A percentile compares a stretch with the other conserved stretches of the same genome.
Conservation (phyloP, 495 filamentous ascomycete species). For the Saxispiralis lemnorum region DNA sequence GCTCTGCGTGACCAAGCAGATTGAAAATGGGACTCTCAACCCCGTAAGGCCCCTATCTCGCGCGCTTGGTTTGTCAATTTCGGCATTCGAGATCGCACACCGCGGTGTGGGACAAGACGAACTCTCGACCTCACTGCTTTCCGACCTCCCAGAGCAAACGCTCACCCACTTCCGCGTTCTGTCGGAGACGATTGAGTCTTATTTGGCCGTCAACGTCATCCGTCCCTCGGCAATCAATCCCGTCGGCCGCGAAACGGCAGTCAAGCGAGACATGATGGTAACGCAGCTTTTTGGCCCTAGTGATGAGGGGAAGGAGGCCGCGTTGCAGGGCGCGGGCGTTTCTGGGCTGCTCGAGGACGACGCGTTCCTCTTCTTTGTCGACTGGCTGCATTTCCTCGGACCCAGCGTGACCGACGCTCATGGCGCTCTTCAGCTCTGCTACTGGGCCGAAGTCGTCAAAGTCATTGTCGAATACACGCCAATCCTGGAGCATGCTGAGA, state of each 20-base stretch:
- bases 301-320: constrained; percentile 28
- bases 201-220: constrained; percentile 22
- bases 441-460: constrained; percentile 79
- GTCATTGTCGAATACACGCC: constrained; percentile 33
- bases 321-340: constrained; percentile 24
- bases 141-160: constrained; percentile 62
- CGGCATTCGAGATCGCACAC: constrained; percentile 79
- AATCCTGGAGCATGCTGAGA: not conserved
- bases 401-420: constrained; percentile 59
- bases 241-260: constrained; percentile 1
- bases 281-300: constrained; percentile 19
- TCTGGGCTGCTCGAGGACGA: constrained; percentile 47
- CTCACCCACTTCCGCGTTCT: constrained; percentile 81
- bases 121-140: constrained; percentile 44
- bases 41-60: constrained; percentile 37
- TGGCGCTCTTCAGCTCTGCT: constrained; percentile 77
- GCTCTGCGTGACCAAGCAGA: constrained; percentile 33
- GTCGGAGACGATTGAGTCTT: constrained; percentile 75
- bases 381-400: constrained; percentile 42
- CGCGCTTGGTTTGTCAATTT: constrained; percentile 67
- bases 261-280: constrained; percentile 4
- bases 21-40: constrained; percentile 46
- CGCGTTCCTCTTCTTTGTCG: constrained; percentile 70
- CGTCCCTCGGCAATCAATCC: not conserved
- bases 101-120: constrained; percentile 42